Conservation (phyloP, 176 grass and related monocot species). For the Echinochloa phyllopogon region DNA sequence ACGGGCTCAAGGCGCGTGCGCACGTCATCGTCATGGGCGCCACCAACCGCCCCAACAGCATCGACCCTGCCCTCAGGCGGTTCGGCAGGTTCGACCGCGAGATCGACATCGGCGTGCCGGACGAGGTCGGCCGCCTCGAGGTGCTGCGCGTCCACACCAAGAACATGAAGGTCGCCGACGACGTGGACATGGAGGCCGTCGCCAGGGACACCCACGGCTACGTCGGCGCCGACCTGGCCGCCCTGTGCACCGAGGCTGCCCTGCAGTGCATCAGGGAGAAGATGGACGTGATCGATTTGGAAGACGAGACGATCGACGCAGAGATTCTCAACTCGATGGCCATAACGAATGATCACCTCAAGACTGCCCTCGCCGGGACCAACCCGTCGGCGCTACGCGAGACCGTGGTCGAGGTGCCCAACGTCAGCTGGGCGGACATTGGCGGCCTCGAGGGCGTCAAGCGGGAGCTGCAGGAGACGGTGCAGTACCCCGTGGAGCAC, state of each 20-base stretch:
- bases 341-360: conserved; percentile 66
- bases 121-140: too few relatives aligned
- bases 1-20: conserved; percentile 53
- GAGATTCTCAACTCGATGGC: conserved; percentile 67
- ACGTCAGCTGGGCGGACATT: conserved; percentile 61
- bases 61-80: conserved; percentile 58
- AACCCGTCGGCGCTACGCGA: conserved; percentile 70
- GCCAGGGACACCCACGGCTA: conserved; percentile 65
- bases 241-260: conserved; percentile 63
- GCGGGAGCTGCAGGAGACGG: conserved; percentile 67
- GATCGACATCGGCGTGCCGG: too few relatives aligned
- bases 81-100: conserved; percentile 60
- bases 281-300: conserved; percentile 69
- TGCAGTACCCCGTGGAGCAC: conserved; percentile 68
- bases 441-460: conserved; percentile 51
- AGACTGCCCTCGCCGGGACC: conserved; percentile 51
- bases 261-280: conserved; percentile 74
- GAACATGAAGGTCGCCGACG: too few relatives aligned
- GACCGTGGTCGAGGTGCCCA: conserved; percentile 22
- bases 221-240: conserved; percentile 60
- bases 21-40: conserved; percentile 56
- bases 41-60: conserved; percentile 61
- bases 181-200: conserved; percentile 57
- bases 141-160: too few relatives aligned
- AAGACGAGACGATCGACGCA: conserved; percentile 56